Percentiles rank a stretch among this genome's conserved stretches.
Conservation (phyloP, 768 basidiomycete species). For the Postia placenta region DNA sequence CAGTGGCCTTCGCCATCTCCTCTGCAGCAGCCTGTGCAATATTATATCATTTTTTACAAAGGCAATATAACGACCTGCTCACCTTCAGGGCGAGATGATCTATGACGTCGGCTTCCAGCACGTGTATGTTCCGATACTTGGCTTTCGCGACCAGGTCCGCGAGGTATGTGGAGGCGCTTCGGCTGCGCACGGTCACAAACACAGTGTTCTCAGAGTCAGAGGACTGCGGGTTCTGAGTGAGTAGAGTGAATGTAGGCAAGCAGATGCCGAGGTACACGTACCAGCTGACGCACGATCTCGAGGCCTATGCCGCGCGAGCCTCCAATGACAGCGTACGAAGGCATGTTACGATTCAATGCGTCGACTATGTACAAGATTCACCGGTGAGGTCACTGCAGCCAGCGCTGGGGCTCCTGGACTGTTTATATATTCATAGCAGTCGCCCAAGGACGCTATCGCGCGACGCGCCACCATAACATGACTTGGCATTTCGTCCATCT, state of each 20-base stretch:
- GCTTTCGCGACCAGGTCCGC: neutral
- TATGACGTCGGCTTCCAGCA: constrained; percentile 32
- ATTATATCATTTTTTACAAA: neutral
- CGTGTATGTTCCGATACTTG: constrained; percentile 22
- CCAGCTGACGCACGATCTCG: constrained; percentile 8
- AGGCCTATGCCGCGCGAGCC: constrained; percentile 19
- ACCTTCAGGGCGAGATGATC: constrained; percentile 21
- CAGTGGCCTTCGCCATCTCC: constrained; percentile 21
- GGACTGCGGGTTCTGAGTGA: neutral
- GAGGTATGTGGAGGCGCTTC: constrained; percentile 6
- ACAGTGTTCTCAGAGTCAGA: constrained; percentile 12
- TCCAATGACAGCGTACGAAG: constrained; percentile 19
- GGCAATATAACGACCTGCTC: neutral
- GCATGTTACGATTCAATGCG: no score
- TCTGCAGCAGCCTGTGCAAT: constrained; percentile 25
- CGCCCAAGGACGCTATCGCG: no score
- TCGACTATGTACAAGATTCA: no score
- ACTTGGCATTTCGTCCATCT: no score
- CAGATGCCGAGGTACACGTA: constrained; percentile 1
- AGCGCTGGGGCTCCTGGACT: no score
- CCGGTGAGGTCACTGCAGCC: no score
- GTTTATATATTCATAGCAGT: no score
- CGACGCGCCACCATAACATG: no score
- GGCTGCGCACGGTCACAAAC: constrained; percentile 19
- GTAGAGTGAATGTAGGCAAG: neutral